Evolutionary conservation across 1,284 basidiomycete genomes (phyloP), one percentile per base, ranked within the genome.

Genomic region (Apiotrichum sp.): DNA sequence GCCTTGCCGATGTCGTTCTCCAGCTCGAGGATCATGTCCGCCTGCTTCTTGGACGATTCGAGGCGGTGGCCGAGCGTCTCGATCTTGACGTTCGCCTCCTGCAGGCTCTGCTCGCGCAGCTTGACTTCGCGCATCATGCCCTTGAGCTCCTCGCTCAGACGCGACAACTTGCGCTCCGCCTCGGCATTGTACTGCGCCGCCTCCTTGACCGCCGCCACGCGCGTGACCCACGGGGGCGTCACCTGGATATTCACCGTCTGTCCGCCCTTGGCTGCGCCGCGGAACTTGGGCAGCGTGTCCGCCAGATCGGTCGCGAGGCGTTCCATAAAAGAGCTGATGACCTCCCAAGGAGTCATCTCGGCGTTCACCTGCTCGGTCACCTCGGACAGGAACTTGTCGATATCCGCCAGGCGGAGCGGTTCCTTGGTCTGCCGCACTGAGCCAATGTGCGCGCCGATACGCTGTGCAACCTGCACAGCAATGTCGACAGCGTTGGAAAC

Each of bases 41-140:
- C 85, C 74, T 82, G 73, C 70, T 88, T 89, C 80, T 91, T 93
- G 58, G 86, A 86, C 1, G 84, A 82, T 70, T 98, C 93, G 79
- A 95, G 86, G 47, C 92, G 84, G 50, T 91, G 84, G 70, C 95
- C 90, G 81, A 98, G 88, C 7, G 95, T 82, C 73, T 97, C 91
- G 55, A 97, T 89, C 80, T 93, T 98, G 59, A 98, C 91, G 5
- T 80, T 79, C 6, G 85, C 80, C 71, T 98, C 96, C 74, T 98
- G 91, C 50, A 93, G 84, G 39, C 77, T 83, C 79, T 96, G 89
- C 62, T 98, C 95, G 76, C 91, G 85, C 43, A 83, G 78, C 71
- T 87, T 88, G 69, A 97, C 81, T 54, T 83, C 89, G 33, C 91
- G 86, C 34, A 86, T 82, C 56, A 97, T 83, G 35, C 87, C 87